Evolutionary conservation across 257 asterid species (phyloP), one percentile per base, ranked within the genome.

Genomic region (Penstemon davidsonii): DNA sequence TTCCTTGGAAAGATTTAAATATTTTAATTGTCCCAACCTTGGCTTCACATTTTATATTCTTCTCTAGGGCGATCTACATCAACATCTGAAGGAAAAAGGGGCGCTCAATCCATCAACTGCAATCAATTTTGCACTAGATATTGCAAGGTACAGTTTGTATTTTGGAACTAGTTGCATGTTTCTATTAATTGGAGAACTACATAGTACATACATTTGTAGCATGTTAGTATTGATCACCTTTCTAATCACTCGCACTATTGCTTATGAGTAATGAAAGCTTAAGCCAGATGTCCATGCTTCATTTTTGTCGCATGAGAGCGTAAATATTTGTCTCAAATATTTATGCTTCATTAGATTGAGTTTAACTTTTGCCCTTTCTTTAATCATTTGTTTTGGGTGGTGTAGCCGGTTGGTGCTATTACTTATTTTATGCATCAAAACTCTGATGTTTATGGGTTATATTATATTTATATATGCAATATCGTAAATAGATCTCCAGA

Each of bases 11-110:
- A 46, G 39, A 12, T n/a, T 25, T 25, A 25, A 36, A n/a, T 51
- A 41, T 37, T 50, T 19, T 40, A 60, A 38, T 72, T 36, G 55
- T 62, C 63, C 51, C 45, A 19, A 67, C 66, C 54, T 64, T 9
- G 58, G 44, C 10, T 12, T 62, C 67, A 10, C 51, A 25, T 66
- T 57, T 81, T 43, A 11, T 45, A 66, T 72, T 53, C 42, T 65
- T 73, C 64, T 60, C 36, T 66, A 94, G 98, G 99, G 99, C 6
- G 99, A 94, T 83, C 88, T 94, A 43, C 99, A 94, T 80, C 99
- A 94, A 78, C 76, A 88, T 81, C 83, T 94, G 58, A 94, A 91
- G 89, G 99, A 80, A 45, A 94, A 91, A 66, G 97, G 97, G 39
- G 84, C 96, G 0, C 99, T 94, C 58, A 87, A 52, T 74, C 91